Evolutionary conservation across 257 asterid species (phyloP).

Genomic region (Cruciata laevipes): DNA sequence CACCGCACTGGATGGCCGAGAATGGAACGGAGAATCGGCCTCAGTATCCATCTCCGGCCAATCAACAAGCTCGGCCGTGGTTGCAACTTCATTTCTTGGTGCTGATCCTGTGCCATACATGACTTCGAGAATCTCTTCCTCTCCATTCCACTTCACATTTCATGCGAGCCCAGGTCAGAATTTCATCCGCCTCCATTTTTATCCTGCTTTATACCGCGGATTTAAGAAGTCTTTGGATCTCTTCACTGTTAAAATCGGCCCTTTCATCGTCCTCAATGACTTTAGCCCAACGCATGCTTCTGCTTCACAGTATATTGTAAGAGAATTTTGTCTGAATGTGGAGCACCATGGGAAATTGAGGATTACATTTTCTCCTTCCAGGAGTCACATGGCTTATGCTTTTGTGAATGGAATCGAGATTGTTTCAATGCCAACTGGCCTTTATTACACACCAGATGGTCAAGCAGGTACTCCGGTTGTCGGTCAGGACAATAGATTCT

Average conservation of each 20-base stretch:
- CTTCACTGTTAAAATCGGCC: background rate
- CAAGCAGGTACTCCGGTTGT: background rate
- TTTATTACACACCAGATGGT: background rate
- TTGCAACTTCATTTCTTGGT: slow-evolving; percentile 4
- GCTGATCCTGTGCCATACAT: slow-evolving; percentile 3
- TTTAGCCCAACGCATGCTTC: slow-evolving; percentile 14
- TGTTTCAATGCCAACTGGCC: background rate
- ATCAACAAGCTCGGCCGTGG: background rate
- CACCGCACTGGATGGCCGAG: slow-evolving; percentile 6
- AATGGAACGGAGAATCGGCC: background rate
- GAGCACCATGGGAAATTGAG: background rate
- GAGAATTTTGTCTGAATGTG: slow-evolving; percentile 39
- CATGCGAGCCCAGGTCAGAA: background rate
- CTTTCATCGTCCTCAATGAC: background rate
- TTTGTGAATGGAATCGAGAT: background rate
- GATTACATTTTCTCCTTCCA: background rate
- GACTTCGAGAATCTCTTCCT: slow-evolving; percentile 7
- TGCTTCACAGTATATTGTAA: slow-evolving; percentile 13
- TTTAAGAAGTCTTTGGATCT: background rate
- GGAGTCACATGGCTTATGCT: background rate
- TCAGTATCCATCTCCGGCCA: background rate
- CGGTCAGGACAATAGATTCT: background rate
- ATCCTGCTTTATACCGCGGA: background rate
- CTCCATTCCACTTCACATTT: background rate
- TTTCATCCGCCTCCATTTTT: background rate